These are phyloP conservation scores for Pseudoscleropodium purum DNA, from an alignment of 225 moss, liverwort and hornwort species.

Conservation along the genomic window DNA sequence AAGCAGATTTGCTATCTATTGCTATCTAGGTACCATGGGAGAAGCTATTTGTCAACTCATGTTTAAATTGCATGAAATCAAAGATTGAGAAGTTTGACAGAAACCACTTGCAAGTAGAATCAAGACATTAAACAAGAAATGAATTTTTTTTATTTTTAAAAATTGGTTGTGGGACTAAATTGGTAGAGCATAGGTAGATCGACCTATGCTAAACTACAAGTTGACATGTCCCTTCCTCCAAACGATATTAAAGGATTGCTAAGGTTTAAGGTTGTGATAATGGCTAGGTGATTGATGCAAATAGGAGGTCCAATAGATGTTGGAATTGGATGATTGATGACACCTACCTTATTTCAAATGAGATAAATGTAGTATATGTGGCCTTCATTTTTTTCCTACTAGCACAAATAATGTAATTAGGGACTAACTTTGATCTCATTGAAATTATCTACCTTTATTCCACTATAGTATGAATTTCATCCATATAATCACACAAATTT, in stretches of 20 bases:
- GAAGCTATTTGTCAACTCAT: background rate
- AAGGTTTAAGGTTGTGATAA: background rate
- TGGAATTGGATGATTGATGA: fast-evolving
- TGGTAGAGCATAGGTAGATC: background rate
- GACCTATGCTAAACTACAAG: fast-evolving
- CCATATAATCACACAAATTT: background rate
- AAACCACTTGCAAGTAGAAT: background rate
- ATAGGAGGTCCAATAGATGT: background rate
- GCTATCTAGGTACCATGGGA: background rate
- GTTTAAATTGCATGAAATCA: too few relatives aligned
- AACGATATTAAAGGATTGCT: background rate
- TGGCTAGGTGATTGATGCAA: fast-evolving
- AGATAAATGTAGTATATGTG: background rate
- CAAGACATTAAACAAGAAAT: fast-evolving
- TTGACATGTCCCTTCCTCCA: fast-evolving
- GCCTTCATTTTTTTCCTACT: background rate
- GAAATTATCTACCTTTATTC: background rate
- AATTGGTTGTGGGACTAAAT: background rate
- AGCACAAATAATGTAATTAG: background rate
- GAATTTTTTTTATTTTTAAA: background rate
- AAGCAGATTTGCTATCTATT: background rate
- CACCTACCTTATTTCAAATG: background rate
- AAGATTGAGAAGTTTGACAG: background rate
- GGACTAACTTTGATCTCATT: background rate
- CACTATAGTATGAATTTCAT: background rate